Evolutionary conservation across 495 filamentous ascomycete species (phyloP).

Genomic region (Penicillium waksmanii): DNA sequence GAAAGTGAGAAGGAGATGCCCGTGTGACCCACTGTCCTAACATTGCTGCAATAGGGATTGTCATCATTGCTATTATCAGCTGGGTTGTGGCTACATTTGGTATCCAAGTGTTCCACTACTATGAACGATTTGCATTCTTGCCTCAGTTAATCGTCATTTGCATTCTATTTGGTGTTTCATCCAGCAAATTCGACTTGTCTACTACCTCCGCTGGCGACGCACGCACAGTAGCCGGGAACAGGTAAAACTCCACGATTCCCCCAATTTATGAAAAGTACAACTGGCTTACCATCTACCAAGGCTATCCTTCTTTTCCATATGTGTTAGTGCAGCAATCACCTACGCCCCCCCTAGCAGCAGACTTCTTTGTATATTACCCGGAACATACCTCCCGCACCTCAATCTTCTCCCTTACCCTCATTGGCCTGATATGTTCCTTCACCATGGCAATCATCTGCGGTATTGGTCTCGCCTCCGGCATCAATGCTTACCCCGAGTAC

Average conservation of each 20-base stretch:
- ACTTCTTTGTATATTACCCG: slow-evolving; percentile 71
- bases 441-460: slow-evolving; percentile 67
- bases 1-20: not conserved
- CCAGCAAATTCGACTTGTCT: slow-evolving; percentile 62
- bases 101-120: slow-evolving; percentile 70
- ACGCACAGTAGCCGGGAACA: slow-evolving; percentile 59
- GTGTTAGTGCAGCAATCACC: slow-evolving; percentile 64
- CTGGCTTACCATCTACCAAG: slow-evolving; percentile 26
- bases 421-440: slow-evolving; percentile 58
- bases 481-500: slow-evolving; percentile 56
- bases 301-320: slow-evolving; percentile 70
- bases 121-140: slow-evolving; percentile 72
- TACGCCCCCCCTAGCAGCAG: slow-evolving; percentile 63
- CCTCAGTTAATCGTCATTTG: slow-evolving; percentile 67
- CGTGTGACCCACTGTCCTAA: not conserved
- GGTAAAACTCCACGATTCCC: slow-evolving; percentile 27
- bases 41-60: slow-evolving; percentile 54
- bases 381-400: slow-evolving; percentile 47
- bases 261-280: not conserved
- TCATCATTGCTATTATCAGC: slow-evolving; percentile 67
- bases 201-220: slow-evolving; percentile 52
- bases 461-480: slow-evolving; percentile 69
- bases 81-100: slow-evolving; percentile 75
- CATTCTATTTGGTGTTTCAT: slow-evolving; percentile 70
- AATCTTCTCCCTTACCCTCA: slow-evolving; percentile 42